Base-by-base conservation (phyloP, 2,329 filamentous ascomycete genomes). In the Coniella lustricola region DNA sequence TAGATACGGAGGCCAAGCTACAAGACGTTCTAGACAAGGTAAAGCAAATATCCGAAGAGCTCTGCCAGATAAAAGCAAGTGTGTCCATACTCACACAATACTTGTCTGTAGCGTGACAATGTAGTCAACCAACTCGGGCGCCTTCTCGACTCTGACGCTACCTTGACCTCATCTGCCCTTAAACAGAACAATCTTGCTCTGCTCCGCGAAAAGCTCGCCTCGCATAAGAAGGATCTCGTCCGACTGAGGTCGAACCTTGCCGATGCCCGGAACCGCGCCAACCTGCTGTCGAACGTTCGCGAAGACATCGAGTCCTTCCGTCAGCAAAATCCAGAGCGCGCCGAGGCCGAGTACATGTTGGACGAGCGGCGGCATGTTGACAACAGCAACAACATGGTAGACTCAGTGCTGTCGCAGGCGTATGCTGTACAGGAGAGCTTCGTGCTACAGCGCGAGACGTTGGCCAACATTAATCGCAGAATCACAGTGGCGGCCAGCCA, bases 351-450 rank as follows among this genome's bases (percentile, higher is more conserved):
- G 53, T 98, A 97, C 72, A 96, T 98, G 90, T 77, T 98, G 22
- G 85, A 87, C 59, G 93, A 98, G 75, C 79, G 93, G 44, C 73
- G 75, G 54, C 80, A 87, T 55, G 81, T 98, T 62, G 93, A 98
- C 63, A 85, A 89, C 64, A 94, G 87, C 61, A 86, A 97, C 67
- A 85, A 81, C 57, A 83, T 95, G 74, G 85, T 89, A 41, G 93
- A 98, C 65, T 86, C 81, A 54, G 90, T 98, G 31, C 75, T 98
- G 51, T 90, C 85, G 63, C 93, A 97, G 72, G 93, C 93, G 7
- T 98, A 98, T 69, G 90, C 91, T 10, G 89, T 97, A 46, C 94
- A 95, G 64, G 90, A 97, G 70, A 90, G 76, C 65, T 97, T 98
- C 64, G 76, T 79, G 13, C 61, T 90, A 48, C 93, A 98, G 73